Base-by-base conservation (phyloP, 495 filamentous ascomycete species). In the Hypoxylon lienhwacheense region DNA sequence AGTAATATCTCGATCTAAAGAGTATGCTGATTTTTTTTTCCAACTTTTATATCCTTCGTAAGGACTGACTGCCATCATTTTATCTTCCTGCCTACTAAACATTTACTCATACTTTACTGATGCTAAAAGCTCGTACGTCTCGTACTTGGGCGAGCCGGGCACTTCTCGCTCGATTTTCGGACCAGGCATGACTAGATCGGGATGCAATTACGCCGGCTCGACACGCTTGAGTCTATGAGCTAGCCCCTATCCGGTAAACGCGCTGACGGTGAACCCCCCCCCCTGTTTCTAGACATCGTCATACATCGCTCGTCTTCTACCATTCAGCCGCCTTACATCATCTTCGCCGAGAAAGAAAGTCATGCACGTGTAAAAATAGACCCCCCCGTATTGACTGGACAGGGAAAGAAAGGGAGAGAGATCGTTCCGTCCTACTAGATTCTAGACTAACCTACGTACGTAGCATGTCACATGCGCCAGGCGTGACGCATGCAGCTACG, bases 101-200 rank as follows among this genome's bases (percentile, higher is more conserved):
- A n/a, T n/a, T n/a, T n/a, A n/a, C n/a, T n/a, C n/a, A n/a, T n/a
- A n/a, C n/a, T n/a, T n/a, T n/a, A n/a, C n/a, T n/a, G n/a, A n/a
- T n/a, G n/a, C n/a, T n/a, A n/a, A n/a, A n/a, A 3, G 28, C 28
- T 10, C 12, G 8, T n/a, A 10, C 12, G 12, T 31, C 7, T 2
- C 3, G 28, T 31, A n/a, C 28, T 31, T 11, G 28, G 28, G 2
- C 28, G 15, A 7, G 11, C 22, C 32, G n/a, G 39, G 3, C 37
- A 32, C 25, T 54, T 47, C 28, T 54, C 50, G 50, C 40, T 21
- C n/a, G 32, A 21, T 53, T 53, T 33, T 53, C 50, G 41, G 31
- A 20, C 22, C 33, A 46, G 40, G 25, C 32, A 19, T 20, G 41
- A 26, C 24, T 46, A 29, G 25, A 11, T 54, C 50, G 50, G 50